Percentiles rank a stretch among this genome's conserved stretches.
These are phyloP conservation scores for Aureobasidium sp. DNA, from an alignment of 2,329 filamentous ascomycete species.

Conservation along the genomic window DNA sequence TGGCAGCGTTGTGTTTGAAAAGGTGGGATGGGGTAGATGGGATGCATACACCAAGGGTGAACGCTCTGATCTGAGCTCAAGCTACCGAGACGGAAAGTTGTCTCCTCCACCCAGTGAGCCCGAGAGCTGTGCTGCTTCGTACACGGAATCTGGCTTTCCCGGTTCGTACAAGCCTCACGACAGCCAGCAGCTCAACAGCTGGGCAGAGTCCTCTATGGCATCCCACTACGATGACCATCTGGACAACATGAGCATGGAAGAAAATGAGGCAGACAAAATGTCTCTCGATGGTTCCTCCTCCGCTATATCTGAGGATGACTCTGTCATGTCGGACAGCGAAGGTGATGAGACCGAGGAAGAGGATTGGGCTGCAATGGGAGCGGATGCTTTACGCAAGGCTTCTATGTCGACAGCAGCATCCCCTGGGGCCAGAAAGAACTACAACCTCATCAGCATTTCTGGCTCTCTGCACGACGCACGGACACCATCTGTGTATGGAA, in stretches of 20 bases:
- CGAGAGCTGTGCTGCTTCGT: constrained; percentile 29
- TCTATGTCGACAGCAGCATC: constrained; percentile 32
- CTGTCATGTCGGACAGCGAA: constrained; percentile 22
- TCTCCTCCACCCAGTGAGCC: constrained; percentile 48
- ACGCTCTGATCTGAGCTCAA: constrained; percentile 32
- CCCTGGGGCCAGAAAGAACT: constrained; percentile 16
- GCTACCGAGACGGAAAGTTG: constrained; percentile 29
- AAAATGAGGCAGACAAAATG: constrained; percentile 92
- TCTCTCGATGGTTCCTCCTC: constrained; percentile 71
- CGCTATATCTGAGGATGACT: constrained; percentile 60
- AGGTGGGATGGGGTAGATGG: constrained; percentile 97
- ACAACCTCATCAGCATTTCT: constrained; percentile 19
- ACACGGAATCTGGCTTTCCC: constrained; percentile 28
- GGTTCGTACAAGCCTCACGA: constrained; percentile 11
- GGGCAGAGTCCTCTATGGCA: constrained; percentile 18
- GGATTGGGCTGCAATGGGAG: constrained; percentile 87
- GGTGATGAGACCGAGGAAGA: constrained; percentile 86
- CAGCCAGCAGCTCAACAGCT: constrained; percentile 15
- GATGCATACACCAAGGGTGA: constrained; percentile 71
- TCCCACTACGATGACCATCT: constrained; percentile 17
- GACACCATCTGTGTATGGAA: constrained; percentile 14
- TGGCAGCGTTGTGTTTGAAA: constrained; percentile 78
- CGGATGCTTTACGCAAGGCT: constrained; percentile 69
- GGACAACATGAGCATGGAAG: constrained; percentile 58
- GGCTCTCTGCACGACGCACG: constrained; percentile 14